Conservation (phyloP, 208 protist species). For the Trichomonas vaginalis region DNA sequence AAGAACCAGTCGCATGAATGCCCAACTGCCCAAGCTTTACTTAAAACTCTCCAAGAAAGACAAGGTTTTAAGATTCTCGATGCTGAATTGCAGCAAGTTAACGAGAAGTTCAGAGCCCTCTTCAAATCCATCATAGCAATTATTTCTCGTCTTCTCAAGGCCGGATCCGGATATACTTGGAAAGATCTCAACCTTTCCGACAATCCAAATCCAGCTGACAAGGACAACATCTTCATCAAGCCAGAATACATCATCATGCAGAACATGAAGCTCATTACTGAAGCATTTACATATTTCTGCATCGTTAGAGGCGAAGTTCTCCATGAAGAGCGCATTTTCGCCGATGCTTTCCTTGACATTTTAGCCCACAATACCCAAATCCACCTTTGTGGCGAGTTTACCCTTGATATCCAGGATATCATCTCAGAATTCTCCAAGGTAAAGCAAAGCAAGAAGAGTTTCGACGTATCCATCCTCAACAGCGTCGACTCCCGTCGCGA, state of each 20-base stretch:
- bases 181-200: neutral
- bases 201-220: neutral
- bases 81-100: neutral
- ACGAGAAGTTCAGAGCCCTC: neutral
- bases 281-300: neutral
- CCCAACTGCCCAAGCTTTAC: no score
- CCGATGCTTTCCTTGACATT: neutral
- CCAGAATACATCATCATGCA: neutral
- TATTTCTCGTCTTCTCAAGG: neutral
- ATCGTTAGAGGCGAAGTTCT: neutral
- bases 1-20: neutral
- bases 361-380: neutral
- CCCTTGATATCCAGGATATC: neutral
- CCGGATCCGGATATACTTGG: neutral
- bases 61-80: no score
- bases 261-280: neutral
- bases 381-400: neutral
- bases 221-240: neutral
- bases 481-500: no score
- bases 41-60: neutral
- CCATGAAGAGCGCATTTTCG: neutral
- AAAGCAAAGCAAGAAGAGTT: neutral
- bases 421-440: neutral
- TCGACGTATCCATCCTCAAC: neutral
- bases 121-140: neutral